Evolutionary conservation across 2,329 filamentous ascomycete species (phyloP), one percentile per base, ranked within the genome.

Genomic region (Aspergillus flavus): DNA sequence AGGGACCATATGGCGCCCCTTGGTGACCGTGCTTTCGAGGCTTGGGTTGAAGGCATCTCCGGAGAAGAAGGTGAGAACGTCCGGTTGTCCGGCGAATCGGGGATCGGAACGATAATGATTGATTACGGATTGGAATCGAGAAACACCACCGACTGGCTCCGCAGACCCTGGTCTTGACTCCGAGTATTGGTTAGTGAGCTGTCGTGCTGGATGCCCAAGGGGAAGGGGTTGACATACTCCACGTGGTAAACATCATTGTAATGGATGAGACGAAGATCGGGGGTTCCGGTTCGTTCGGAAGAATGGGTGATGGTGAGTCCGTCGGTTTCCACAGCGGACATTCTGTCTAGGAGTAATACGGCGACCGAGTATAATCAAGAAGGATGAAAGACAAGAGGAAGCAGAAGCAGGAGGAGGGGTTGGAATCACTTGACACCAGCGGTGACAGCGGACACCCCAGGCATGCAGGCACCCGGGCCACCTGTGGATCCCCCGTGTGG

Each of bases 171-270:
- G 70, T 67, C 79, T 81, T 84, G 83, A 2, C 79, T 19, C 59
- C 52, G 59, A 50, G 11, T 48, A 10, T 59, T 52, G 55, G 45
- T 61, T 61, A 61, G 57, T 16, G 7, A 5, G 6, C 34, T 11
- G 14, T 21, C 1, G 30, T 39, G 30, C 21, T 28, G 7, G 10
- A 14, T 21, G 56, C 21, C 12, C 10, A 46, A n/a, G 34, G 30
- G 39, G 9, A 45, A 39, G 32, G 23, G 4, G 39, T 21, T 28
- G 39, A 70, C 74, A 64, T 76, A 81, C 78, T 96, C 93, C 59
- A 97, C 86, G 72, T 97, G 94, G 77, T 97, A 97, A 64, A 97
- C 93, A 79, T 97, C 93, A 78, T 97, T 97, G 83, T 91, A 97
- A 80, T 97, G 94, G 36, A 96, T 76, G 61, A 97, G 79, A n/a